Base-by-base conservation (phyloP, 441 rosid genomes). In the Populus tomentosa region DNA sequence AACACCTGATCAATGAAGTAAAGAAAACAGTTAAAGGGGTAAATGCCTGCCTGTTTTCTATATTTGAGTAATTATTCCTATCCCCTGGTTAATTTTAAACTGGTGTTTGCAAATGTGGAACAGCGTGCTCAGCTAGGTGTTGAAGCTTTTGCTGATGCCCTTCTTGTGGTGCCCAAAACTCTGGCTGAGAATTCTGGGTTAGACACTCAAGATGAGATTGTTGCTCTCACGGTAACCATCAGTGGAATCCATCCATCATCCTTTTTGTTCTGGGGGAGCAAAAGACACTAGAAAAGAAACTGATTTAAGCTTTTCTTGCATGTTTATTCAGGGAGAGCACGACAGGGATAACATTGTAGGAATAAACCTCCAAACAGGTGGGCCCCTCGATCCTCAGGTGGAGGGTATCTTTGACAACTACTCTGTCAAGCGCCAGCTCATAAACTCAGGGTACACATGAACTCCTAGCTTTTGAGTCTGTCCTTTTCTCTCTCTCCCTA, bases 71-170 rank as follows among this genome's bases (percentile, higher is more conserved):
- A 20, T 62, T 23, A 73, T 71, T 53, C 28, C 3, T 59, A 8
- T 7, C 0, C 40, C 62, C 7, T 36, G 63, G 28, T 70, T 80
- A 18, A 62, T 46, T 36, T 35, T 4, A 46, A 70, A 46, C 46
- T 71, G 30, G 59, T 77, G 62, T 59, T 75, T 66, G 20, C 69
- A 33, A 78, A 80, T 53, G 30, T 83, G 75, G 80, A 71, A 67
- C 91, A 95, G 98, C 97, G 98, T 24, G 98, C 98, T 79, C 99
- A 95, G 79, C 92, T 95, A 50, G 99, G 98, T 61, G 91, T 94
- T 74, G 97, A 94, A 88, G 99, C 97, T 73, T 94, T 94, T 84
- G 99, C 97, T 1, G 90, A 94, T 71, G 97, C 95, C 64, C 94
- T 93, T 82, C 94, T 93, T 24, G 95, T 89, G 82, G 87, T 93